A percentile compares a stretch with the other conserved stretches of the same genome.
Evolutionary conservation across 768 basidiomycete species (phyloP).

Genomic region (Pulveroboletus ravenelii): DNA sequence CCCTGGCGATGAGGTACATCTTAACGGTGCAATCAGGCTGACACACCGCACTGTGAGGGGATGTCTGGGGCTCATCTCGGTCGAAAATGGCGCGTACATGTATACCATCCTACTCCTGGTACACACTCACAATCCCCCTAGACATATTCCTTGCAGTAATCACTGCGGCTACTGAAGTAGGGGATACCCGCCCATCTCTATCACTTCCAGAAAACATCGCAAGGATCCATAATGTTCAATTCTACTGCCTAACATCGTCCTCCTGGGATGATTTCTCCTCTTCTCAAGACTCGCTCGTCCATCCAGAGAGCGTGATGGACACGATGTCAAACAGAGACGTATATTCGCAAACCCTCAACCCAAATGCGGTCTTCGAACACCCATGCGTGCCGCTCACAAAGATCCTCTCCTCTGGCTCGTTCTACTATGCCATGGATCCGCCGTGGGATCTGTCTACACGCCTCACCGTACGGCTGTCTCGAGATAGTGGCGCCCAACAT

Average conservation of each 20-base stretch:
- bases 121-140: slow-evolving; percentile 25
- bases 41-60: slow-evolving; percentile 75
- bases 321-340: slow-evolving; percentile 41
- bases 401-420: slow-evolving; percentile 86
- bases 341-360: slow-evolving; percentile 35
- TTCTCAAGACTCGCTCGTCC: slow-evolving; percentile 48
- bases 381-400: slow-evolving; percentile 88
- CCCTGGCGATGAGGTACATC: slow-evolving; percentile 65
- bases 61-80: slow-evolving; percentile 75
- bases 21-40: slow-evolving; percentile 56
- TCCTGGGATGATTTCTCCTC: slow-evolving; percentile 75
- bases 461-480: slow-evolving; percentile 61
- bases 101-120: not conserved
- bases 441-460: slow-evolving; percentile 90
- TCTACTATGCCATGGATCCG: slow-evolving; percentile 84
- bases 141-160: slow-evolving; percentile 86
- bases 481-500: slow-evolving; percentile 39
- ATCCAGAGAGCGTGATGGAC: slow-evolving; percentile 52
- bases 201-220: slow-evolving; percentile 61
- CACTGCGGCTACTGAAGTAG: slow-evolving; percentile 70
- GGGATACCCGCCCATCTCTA: slow-evolving; percentile 60
- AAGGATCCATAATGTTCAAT: slow-evolving; percentile 83
- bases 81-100: slow-evolving; percentile 55
- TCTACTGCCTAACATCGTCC: slow-evolving; percentile 81
- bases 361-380: slow-evolving; percentile 69